Evolutionary conservation across 108 stramenopile genomes (phyloP), one percentile per base, ranked within the genome.

Genomic region (Cyclotella choctawhatcheeana): DNA sequence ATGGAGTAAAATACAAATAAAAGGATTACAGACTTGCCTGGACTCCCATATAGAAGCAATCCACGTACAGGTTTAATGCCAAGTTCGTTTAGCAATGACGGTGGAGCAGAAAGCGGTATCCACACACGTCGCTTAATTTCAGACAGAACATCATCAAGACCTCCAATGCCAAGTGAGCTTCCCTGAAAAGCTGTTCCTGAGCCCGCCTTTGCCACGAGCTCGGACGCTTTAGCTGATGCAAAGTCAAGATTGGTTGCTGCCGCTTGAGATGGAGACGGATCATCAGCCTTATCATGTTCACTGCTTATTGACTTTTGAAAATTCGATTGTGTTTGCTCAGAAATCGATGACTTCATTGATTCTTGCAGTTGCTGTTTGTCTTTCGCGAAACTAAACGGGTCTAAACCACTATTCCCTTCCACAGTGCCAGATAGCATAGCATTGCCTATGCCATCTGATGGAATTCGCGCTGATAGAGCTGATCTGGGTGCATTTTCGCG

Each of bases 91-190:
- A 96, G 34, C 12, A 96, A 66, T 1, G 77, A 53, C 13, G 95
- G 90, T 21, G 95, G 95, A 20, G 95, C 91, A 16, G 91, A 85
- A 8, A 96, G 73, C 1, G 95, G 95, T 29, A 86, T 89, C 90
- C 90, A 96, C 1, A 96, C 85, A 10, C 95, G 82, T 51, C 93
- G 69, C 44, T 89, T 87, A 5, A 96, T 82, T 47, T 90, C 79
- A 16, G 83, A 72, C 18, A 93, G 73, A 0, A 94, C 91, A 61
- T 91, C 89, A 67, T 94, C 91, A 25, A 96, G 74, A 29, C 95
- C 95, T 20, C 95, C 93, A 47, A 93, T 82, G 17, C 89, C 92
- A 22, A 95, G 69, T 12, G 66, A 72, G 55, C 82, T 74, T 17
- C 93, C 93, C 0, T 82, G 76, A 76, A 94, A 94, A 13, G 84